Evolutionary conservation across 768 basidiomycete genomes (phyloP).

Genomic region (Udeniomyces megalosporus): DNA sequence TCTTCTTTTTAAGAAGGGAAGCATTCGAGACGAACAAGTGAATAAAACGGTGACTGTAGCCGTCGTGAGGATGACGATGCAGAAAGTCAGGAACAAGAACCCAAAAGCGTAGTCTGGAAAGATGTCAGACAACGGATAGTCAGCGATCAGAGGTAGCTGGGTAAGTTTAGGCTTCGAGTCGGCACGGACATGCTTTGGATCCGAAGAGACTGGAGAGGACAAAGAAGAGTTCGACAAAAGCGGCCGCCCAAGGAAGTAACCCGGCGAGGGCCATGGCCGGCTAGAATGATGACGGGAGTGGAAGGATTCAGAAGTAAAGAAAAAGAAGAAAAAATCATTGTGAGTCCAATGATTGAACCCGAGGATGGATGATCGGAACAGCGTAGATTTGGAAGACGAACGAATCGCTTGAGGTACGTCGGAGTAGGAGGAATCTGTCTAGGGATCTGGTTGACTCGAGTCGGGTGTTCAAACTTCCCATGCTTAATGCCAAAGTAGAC

Average conservation of each 20-base stretch:
- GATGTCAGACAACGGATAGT: slow-evolving; percentile 5
- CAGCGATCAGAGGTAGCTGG: background rate
- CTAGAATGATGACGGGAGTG: slow-evolving; percentile 28
- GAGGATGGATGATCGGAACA: too few relatives aligned
- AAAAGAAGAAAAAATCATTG: background rate
- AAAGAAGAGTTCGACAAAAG: slow-evolving; percentile 88
- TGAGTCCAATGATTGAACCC: too few relatives aligned
- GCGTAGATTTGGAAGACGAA: slow-evolving; percentile 27
- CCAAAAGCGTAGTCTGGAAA: slow-evolving; percentile 71
- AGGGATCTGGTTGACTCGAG: slow-evolving; percentile 80
- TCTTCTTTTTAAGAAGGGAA: too few relatives aligned
- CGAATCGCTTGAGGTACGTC: slow-evolving; percentile 69
- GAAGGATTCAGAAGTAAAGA: background rate
- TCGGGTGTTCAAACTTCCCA: slow-evolving; percentile 66
- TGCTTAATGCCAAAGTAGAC: slow-evolving; percentile 73
- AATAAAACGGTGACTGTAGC: slow-evolving; percentile 68
- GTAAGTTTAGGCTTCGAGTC: background rate
- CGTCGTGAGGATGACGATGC: slow-evolving; percentile 66
- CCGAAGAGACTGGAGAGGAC: slow-evolving; percentile 29
- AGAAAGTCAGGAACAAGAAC: slow-evolving; percentile 73
- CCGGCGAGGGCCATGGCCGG: slow-evolving; percentile 67
- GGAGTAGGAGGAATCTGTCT: slow-evolving; percentile 84
- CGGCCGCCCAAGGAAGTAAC: slow-evolving; percentile 83
- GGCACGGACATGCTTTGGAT: slow-evolving; percentile 51
- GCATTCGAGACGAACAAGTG: slow-evolving; percentile 19